Conservation (phyloP, 106 monocot species). For the Acorus calamus region DNA sequence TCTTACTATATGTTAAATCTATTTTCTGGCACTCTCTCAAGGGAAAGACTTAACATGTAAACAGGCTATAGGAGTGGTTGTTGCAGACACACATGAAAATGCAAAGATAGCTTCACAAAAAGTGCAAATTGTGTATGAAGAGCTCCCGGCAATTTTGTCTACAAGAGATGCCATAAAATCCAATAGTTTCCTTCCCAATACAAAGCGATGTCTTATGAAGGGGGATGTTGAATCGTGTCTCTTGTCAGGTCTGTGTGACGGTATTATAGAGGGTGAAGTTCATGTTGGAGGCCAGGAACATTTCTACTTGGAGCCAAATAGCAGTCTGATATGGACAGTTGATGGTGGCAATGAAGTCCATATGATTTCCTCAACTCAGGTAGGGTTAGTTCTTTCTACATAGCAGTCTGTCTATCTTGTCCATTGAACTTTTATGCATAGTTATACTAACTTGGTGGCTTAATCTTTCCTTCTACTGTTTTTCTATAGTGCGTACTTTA, state of each 20-base stretch:
- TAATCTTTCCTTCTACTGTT: no score
- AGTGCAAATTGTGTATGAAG: conserved; percentile 66
- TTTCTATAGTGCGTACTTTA: no score
- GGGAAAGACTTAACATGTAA: not conserved
- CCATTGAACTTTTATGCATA: no score
- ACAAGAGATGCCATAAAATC: conserved; percentile 63
- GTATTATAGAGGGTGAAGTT: conserved; percentile 79
- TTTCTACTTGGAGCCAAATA: conserved; percentile 91
- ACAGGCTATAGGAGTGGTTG: conserved; percentile 86
- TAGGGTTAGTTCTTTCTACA: conserved; percentile 11
- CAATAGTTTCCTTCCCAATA: conserved; percentile 66
- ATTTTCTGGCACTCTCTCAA: not conserved
- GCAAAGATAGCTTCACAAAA: conserved; percentile 79
- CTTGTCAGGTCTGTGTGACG: conserved; percentile 59
- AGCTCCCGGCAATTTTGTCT: conserved; percentile 68
- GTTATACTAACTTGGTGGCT: no score
- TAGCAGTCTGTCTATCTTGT: no score
- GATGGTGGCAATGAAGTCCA: conserved; percentile 98
- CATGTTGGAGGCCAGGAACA: conserved; percentile 97
- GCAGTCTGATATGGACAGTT: conserved; percentile 82
- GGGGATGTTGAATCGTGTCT: conserved; percentile 82
- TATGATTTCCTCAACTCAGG: conserved; percentile 98
- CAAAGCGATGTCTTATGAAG: conserved; percentile 39
- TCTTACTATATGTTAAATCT: not conserved
- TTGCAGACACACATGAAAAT: conserved; percentile 96